A percentile compares a stretch with the other conserved stretches of the same genome.
These are phyloP conservation scores for Solanum pennellii DNA, from an alignment of 257 asterid species.

Conservation along the genomic window DNA sequence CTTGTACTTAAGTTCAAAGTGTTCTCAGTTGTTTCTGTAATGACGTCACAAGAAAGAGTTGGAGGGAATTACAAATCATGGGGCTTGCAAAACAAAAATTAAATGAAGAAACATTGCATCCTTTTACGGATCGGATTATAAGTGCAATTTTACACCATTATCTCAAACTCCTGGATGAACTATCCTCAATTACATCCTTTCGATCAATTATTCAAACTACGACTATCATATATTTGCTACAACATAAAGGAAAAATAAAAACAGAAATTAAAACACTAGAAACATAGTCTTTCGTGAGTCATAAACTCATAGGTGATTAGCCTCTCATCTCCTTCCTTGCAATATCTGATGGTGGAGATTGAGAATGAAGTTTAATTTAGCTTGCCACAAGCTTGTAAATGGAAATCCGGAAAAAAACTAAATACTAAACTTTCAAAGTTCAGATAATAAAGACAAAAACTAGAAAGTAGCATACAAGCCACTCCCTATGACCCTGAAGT, in stretches of 20 bases:
- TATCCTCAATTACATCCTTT: not conserved
- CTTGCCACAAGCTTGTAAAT: too few relatives aligned
- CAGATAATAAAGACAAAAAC: not conserved
- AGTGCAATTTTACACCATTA: not conserved
- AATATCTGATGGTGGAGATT: too few relatives aligned
- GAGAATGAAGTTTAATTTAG: too few relatives aligned
- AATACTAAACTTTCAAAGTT: not conserved
- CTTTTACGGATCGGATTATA: not conserved
- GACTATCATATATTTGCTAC: too few relatives aligned
- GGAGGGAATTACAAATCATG: too few relatives aligned
- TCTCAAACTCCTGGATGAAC: not conserved
- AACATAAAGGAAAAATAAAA: not conserved
- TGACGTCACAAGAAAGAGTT: too few relatives aligned
- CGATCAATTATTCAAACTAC: not conserved
- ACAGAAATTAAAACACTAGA: not conserved
- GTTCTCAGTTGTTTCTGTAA: too few relatives aligned
- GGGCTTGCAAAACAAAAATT: too few relatives aligned
- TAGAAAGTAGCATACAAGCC: conserved; percentile 40
- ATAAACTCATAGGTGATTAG: conserved; percentile 58
- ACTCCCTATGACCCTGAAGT: conserved; percentile 85
- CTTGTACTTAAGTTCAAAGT: too few relatives aligned
- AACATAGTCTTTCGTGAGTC: conserved; percentile 86
- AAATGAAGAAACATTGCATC: too few relatives aligned
- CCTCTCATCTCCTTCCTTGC: too few relatives aligned
- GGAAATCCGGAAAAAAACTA: too few relatives aligned